These are phyloP conservation scores for Kwoniella bestiolae DNA, from an alignment of 768 basidiomycete genomes.

Conservation along the genomic window DNA sequence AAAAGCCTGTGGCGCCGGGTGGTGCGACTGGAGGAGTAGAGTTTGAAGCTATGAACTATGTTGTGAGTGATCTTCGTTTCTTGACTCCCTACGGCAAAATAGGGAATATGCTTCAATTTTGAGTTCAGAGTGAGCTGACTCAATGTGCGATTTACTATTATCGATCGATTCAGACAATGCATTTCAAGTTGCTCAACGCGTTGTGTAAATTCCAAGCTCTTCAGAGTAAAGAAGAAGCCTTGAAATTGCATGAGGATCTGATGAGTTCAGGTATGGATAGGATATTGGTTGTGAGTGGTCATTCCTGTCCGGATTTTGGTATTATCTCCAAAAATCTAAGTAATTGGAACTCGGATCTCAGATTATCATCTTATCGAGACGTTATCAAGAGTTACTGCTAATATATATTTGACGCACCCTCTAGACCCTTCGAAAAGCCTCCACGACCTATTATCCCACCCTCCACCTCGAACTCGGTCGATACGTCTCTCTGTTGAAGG, in stretches of 20 bases:
- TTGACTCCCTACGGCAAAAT: too few species aligned
- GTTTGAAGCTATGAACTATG: conserved; percentile 93
- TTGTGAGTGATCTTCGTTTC: conserved; percentile 64
- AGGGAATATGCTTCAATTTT: too few species aligned
- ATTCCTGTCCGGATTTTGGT: background rate
- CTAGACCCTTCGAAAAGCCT: conserved; percentile 93
- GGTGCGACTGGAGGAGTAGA: conserved; percentile 99
- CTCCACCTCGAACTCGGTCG: conserved; percentile 92
- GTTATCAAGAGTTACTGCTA: background rate
- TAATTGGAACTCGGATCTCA: too few species aligned
- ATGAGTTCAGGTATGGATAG: conserved; percentile 91
- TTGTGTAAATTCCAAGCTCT: conserved; percentile 70
- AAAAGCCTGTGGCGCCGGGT: conserved; percentile 79
- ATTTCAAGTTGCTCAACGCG: conserved; percentile 83
- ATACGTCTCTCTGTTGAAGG: conserved; percentile 71
- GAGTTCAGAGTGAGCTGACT: too few species aligned
- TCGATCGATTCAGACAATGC: conserved; percentile 85
- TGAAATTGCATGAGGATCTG: conserved; percentile 80
- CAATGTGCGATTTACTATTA: too few species aligned
- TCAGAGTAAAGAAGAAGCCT: conserved; percentile 66
- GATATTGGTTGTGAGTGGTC: conserved; percentile 77
- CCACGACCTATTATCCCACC: conserved; percentile 88
- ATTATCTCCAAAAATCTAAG: too few species aligned
- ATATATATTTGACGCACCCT: background rate
- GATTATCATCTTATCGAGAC: too few species aligned